Percentiles rank a stretch among this genome's conserved stretches.
Conservation (phyloP, 306 rosid species). For the Carpinus fangiana region DNA sequence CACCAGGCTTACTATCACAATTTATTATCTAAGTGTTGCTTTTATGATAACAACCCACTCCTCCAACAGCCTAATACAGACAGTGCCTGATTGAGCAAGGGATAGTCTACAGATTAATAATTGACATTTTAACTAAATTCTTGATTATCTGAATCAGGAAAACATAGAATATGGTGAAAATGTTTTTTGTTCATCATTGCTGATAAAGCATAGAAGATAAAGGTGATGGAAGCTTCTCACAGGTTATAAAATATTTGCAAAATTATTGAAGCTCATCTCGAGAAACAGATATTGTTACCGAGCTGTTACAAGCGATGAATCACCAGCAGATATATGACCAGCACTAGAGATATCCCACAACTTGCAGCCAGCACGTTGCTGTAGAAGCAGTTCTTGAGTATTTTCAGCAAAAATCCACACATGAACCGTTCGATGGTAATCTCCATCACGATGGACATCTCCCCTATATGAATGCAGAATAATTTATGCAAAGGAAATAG, state of each 20-base stretch:
- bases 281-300: slow-evolving; percentile 46
- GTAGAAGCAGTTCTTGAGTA: slow-evolving; percentile 77
- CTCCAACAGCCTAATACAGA: background rate
- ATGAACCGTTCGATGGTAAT: slow-evolving; percentile 94
- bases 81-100: background rate
- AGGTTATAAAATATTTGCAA: background rate
- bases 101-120: background rate
- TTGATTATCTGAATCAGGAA: background rate
- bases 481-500: background rate
- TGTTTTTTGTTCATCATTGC: background rate
- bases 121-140: background rate
- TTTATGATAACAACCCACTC: background rate
- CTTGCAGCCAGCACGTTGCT: slow-evolving; percentile 74
- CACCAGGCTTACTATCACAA: background rate
- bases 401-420: slow-evolving; percentile 85
- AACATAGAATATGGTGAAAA: background rate
- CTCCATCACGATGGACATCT: slow-evolving; percentile 85
- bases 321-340: slow-evolving; percentile 84
- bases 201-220: background rate
- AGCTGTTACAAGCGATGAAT: slow-evolving; percentile 72
- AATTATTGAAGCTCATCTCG: background rate
- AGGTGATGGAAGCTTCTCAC: background rate
- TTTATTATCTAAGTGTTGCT: background rate
- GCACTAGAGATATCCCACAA: slow-evolving; percentile 96
- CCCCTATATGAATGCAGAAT: slow-evolving; percentile 39